Base-by-base conservation (phyloP, 306 rosid species). In the Quercus mongolica region DNA sequence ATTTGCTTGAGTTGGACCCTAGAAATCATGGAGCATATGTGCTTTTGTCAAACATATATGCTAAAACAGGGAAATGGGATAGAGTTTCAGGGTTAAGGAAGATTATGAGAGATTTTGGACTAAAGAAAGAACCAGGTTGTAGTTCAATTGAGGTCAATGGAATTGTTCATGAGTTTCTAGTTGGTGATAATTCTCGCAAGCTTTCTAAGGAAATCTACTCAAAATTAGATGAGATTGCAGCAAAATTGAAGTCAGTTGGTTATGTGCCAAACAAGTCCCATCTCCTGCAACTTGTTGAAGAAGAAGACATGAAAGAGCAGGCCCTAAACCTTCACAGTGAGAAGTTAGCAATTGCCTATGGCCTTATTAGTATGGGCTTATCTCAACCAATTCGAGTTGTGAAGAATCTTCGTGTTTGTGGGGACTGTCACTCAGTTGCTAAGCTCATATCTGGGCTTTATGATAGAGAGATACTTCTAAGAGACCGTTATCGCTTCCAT, bases 341-440 rank as follows among this genome's bases (percentile, higher is more conserved):
- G 81, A 91, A 23, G 25, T 23, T 23, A 23, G 25, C 25, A 23
- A 23, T 23, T 23, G 25, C 25, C 25, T 23, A 23, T 23, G 95
- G 91, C 56, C 91, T 89, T 54, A 85, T 89, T 30, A 85, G 84
- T 76, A 59, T 81, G 21, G 76, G 49, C 14, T 79, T 86, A 6
- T 78, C 89, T 82, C 92, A 87, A 64, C 89, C 91, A 5, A 87
- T 89, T 84, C 86, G 86, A 44, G 84, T 91, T 64, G 87, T 89
- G 87, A 89, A 89, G 85, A 91, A 91, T 82, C 90, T 91, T 73
- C 91, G 90, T 23, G 83, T 90, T 75, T 90, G 94, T 73, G 82
- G 89, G 56, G 92, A 88, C 78, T 90, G 89, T 23, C 91, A 91
- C 49, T 75, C 85, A 25, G 87, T 87, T 73, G 89, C 92, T 71